Conservation (phyloP, 495 filamentous ascomycete species). For the Talaromyces adpressus region DNA sequence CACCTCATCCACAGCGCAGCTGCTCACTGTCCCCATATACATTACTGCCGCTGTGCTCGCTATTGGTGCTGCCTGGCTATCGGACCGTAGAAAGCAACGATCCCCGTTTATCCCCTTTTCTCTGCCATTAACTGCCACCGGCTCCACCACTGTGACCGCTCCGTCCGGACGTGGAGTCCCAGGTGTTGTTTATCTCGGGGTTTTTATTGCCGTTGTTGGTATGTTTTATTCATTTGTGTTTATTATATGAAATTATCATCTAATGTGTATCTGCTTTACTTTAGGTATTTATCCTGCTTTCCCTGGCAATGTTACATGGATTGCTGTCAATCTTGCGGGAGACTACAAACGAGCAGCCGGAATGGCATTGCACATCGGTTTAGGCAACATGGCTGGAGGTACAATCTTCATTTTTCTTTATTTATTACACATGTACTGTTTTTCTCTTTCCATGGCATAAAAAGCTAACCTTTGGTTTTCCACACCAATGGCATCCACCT, state of each 20-base stretch:
- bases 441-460: background rate
- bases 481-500: slow-evolving; percentile 64
- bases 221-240: slow-evolving; percentile 54
- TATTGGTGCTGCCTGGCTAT: slow-evolving; percentile 48
- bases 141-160: slow-evolving; percentile 54
- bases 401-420: background rate
- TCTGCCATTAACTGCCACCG: slow-evolving; percentile 50
- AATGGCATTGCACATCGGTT: slow-evolving; percentile 69
- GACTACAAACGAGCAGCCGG: slow-evolving; percentile 64
- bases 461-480: slow-evolving; percentile 8
- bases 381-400: slow-evolving; percentile 63
- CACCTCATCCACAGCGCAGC: slow-evolving; percentile 56
- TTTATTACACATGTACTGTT: too few relatives aligned
- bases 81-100: slow-evolving; percentile 53
- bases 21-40: slow-evolving; percentile 64
- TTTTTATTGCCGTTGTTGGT: slow-evolving; percentile 64
- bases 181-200: slow-evolving; percentile 62
- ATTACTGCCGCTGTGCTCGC: slow-evolving; percentile 56
- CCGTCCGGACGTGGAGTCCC: slow-evolving; percentile 39
- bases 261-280: too few relatives aligned
- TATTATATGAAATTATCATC: too few relatives aligned
- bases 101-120: slow-evolving; percentile 56
- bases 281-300: slow-evolving; percentile 34
- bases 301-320: slow-evolving; percentile 65
- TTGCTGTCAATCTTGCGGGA: slow-evolving; percentile 63